Conservation (phyloP, 129 eudicot species). For the Flaveria brownii region DNA sequence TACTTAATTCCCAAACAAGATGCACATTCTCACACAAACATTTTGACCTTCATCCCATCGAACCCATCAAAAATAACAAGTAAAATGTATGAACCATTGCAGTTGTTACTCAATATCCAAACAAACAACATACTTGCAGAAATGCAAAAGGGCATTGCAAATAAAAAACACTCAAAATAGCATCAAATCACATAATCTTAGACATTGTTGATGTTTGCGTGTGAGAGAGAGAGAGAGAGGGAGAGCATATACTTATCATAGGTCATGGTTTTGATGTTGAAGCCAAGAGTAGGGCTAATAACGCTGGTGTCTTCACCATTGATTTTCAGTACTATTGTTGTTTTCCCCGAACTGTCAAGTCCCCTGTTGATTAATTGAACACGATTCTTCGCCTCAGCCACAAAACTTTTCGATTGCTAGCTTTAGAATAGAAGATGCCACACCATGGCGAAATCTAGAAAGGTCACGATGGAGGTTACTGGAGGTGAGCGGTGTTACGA, state of each 20-base stretch:
- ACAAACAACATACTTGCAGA: conserved; percentile 6
- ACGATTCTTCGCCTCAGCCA: neutral
- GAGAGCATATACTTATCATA: conserved; percentile 56
- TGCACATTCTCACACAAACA: neutral
- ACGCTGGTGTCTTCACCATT: conserved; percentile 96
- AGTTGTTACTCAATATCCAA: neutral
- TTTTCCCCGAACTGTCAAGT: conserved; percentile 91
- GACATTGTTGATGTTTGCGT: neutral
- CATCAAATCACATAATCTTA: conserved; percentile 1
- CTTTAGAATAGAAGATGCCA: no score
- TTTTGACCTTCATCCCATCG: no score
- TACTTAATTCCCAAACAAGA: conserved; percentile 1
- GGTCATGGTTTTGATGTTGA: conserved; percentile 88
- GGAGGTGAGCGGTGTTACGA: no score
- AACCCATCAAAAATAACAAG: neutral
- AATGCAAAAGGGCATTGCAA: neutral
- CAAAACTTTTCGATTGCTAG: no score
- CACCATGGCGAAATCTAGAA: no score
- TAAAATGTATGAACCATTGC: neutral
- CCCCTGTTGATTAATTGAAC: conserved; percentile 50
- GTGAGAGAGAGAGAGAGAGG: conserved; percentile 12
- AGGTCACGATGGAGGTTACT: no score
- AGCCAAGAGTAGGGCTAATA: conserved; percentile 93
- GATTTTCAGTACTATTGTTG: conserved; percentile 87
- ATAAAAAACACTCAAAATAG: neutral